Evolutionary conservation across 768 basidiomycete genomes (phyloP), one percentile per base, ranked within the genome.

Genomic region (Naematelia aurantialba): DNA sequence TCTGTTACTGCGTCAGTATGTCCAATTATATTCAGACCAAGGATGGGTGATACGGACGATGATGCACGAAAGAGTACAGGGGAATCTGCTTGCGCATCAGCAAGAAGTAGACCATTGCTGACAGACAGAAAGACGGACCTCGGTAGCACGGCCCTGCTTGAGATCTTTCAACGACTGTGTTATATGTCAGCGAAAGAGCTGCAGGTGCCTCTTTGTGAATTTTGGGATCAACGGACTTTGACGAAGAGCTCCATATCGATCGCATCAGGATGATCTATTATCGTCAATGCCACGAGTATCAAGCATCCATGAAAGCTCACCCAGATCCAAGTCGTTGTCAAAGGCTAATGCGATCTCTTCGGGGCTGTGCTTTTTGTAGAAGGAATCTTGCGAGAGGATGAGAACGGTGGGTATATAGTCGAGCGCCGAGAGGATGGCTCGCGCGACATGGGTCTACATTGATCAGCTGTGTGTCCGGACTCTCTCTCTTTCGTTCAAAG

Each of bases 201-300:
- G 25, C 26, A 21, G 46, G 24, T 52, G 19, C 26, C 4, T 24
- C 14, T 24, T 27, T 46, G 19, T 14, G 31, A n/a, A n/a, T n/a
- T n/a, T n/a, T n/a, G n/a, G n/a, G n/a, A n/a, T n/a, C n/a, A n/a
- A 80, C 85, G 59, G 72, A 91, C 89, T 50, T 85, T 78, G 49
- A 87, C 86, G 67, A 97, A 92, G 73, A 90, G 79, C 1, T 85
- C 83, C 83, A 91, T 88, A 77, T 99, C 94, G 51, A 98, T 87
- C 2, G 92, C 86, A 76, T 89, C 85, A 11, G 94, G 94, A 67
- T 92, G 89, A 70, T 99, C 94, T 70, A 45, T 39, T 17, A 17
- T 39, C 34, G 8, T 17, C 29, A 21, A 50, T 21, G n/a, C 26
- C 12, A 12, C 26, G 48, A 30, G n/a, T 50, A n/a, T 25, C 24